Conservation (phyloP, 306 rosid genomes). For the Nissolia schottii region DNA sequence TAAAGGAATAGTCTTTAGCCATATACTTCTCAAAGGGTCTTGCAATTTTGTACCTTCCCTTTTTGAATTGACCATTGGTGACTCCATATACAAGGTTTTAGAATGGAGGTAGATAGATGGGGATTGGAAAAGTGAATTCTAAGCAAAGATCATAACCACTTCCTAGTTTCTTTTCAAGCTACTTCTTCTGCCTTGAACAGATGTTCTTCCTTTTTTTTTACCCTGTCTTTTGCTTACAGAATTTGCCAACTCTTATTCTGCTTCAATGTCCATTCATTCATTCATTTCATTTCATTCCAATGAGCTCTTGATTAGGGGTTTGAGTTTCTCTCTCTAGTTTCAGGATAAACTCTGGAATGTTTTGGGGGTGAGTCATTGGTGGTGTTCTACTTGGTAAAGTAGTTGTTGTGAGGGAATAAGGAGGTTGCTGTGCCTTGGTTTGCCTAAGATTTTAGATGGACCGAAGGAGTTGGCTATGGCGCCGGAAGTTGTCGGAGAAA, state of each 20-base stretch:
- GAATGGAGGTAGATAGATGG: conserved; percentile 37
- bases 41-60: background rate
- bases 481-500: conserved; percentile 62
- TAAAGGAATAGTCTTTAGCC: conserved; percentile 28
- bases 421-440: conserved; percentile 25
- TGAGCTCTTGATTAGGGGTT: background rate
- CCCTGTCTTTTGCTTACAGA: conserved; percentile 22
- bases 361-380: conserved; percentile 4
- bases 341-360: background rate
- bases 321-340: background rate
- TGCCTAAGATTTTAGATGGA: conserved; percentile 44
- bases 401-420: conserved; percentile 18
- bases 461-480: conserved; percentile 67
- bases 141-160: conserved; percentile 49
- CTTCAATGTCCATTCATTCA: background rate
- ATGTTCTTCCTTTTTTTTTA: background rate
- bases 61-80: background rate
- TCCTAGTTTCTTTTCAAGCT: conserved; percentile 24
- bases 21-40: background rate
- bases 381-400: background rate
- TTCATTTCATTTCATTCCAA: background rate
- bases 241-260: conserved; percentile 8
- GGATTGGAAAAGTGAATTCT: conserved; percentile 51
- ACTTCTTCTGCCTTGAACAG: conserved; percentile 17
- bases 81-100: background rate